Percentiles rank a stretch among this genome's conserved stretches.
Evolutionary conservation across 2,329 filamentous ascomycete species (phyloP).

Genomic region (Ophiostoma pallidulum): DNA sequence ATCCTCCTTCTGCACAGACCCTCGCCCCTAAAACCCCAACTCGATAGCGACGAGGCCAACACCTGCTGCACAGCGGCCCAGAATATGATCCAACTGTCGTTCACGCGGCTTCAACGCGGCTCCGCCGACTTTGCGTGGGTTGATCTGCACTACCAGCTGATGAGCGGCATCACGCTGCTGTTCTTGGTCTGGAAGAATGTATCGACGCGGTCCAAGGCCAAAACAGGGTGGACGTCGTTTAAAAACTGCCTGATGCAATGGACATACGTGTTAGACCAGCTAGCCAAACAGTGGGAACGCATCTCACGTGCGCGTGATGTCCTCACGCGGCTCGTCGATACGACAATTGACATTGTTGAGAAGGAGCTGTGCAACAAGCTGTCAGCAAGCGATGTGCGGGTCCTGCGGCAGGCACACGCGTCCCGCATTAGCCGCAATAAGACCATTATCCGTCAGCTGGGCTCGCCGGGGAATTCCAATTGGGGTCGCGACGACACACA

Average conservation of each 20-base stretch:
- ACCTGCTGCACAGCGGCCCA: conserved; percentile 17
- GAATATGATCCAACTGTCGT: conserved; percentile 18
- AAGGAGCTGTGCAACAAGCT: conserved; percentile 9
- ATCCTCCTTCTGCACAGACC: conserved; percentile 19
- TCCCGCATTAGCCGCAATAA: conserved; percentile 1
- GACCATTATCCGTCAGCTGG: conserved; percentile 8
- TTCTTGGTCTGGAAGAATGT: conserved; percentile 16
- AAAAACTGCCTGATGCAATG: conserved; percentile 20
- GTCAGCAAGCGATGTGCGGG: neutral
- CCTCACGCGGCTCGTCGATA: conserved; percentile 6
- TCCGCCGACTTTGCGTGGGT: conserved; percentile 18
- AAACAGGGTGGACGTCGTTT: conserved; percentile 17
- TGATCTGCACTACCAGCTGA: conserved; percentile 19
- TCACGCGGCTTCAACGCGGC: conserved; percentile 11
- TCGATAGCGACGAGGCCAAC: conserved; percentile 7
- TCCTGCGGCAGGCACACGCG: neutral
- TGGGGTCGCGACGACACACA: neutral
- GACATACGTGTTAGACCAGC: conserved; percentile 15
- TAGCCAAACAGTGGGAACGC: conserved; percentile 16
- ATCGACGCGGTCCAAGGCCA: conserved; percentile 4
- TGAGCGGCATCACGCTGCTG: conserved; percentile 19
- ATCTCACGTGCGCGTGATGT: conserved; percentile 10
- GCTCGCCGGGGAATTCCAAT: neutral
- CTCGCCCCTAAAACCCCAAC: conserved; percentile 10
- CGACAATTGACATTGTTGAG: conserved; percentile 12